Evolutionary conservation across 2,329 filamentous ascomycete species (phyloP).

Genomic region (Aotearoamyces nothofagi): DNA sequence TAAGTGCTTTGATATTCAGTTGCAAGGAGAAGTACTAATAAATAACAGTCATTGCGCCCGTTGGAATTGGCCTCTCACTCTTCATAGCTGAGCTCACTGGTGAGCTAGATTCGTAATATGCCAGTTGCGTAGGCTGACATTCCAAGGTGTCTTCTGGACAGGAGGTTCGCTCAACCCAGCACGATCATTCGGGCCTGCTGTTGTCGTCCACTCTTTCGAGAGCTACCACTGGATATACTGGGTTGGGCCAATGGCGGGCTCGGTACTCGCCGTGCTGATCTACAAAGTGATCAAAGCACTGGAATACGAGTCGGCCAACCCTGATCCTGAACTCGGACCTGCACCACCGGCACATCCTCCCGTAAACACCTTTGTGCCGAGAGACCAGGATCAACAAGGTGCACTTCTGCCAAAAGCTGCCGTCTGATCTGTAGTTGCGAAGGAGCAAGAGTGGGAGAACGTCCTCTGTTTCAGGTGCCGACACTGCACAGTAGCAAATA

Average conservation of each 20-base stretch:
- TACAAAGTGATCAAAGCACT: slow-evolving; percentile 32
- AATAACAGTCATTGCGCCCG: slow-evolving; percentile 54
- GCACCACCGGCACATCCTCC: no score
- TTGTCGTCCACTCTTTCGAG: slow-evolving; percentile 24
- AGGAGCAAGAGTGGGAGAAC: no score
- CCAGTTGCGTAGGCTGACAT: no score
- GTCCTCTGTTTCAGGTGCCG: no score
- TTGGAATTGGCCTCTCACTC: slow-evolving; percentile 56
- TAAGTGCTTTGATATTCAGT: slow-evolving; percentile 21
- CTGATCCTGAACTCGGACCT: no score
- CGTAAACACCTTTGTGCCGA: no score
- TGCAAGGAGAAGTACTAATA: slow-evolving; percentile 60
- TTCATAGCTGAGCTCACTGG: slow-evolving; percentile 33
- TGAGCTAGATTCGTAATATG: slow-evolving; percentile 3
- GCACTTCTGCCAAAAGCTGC: no score
- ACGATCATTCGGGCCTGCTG: slow-evolving; percentile 28
- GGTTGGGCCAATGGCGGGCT: slow-evolving; percentile 32
- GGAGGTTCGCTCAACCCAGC: slow-evolving; percentile 31
- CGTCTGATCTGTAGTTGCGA: no score
- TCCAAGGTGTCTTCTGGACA: slow-evolving; percentile 29
- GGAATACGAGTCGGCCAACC: slow-evolving; percentile 34
- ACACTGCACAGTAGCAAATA: no score
- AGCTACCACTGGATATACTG: slow-evolving; percentile 31
- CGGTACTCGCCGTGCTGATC: slow-evolving; percentile 27
- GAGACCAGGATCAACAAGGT: no score